Evolutionary conservation across 106 monocot species (phyloP), one percentile per base, ranked within the genome.

Genomic region (Dactylorhiza incarnata): DNA sequence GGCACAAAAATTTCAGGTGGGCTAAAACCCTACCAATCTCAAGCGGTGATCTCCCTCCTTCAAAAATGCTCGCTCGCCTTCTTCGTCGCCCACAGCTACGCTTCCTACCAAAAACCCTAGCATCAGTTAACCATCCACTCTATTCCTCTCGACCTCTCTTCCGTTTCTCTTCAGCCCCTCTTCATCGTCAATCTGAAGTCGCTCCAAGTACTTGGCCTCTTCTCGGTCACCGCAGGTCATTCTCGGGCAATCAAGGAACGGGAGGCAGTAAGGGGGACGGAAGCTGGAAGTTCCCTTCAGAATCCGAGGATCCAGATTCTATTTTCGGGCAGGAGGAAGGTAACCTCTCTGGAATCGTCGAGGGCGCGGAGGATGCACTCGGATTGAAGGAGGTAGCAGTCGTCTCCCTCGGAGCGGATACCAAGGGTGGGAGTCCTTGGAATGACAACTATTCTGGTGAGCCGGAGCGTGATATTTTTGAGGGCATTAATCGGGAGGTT

Each of bases 21-120:
- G 37, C 66, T 70, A 70, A 70, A 72, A 24, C 72, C 72, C 72
- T 49, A 22, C 43, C 9, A 12, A 4, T 44, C 49, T 49, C 9
- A 3, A 3, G 25, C 66, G 22, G 47, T 12, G 72, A 49, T 5
- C 20, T 72, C 23, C 47, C 8, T 56, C 26, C 49, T 56, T n/a
- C 68, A 62, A 87, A 44, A 59, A 82, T 89, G 83, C 89, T 85
- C 83, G 72, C 81, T 47, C 86, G 85, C 78, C 69, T 84, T 74
- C 4, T 68, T 20, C 16, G 62, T 13, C 77, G 43, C 12, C 62
- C 76, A 10, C 88, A 66, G 22, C 78, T 86, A 63, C 74, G 46
- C 75, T 66, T 75, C 75, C 48, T 75, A 56, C 49, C 74, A 70
- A 74, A 70, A 78, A 75, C 75, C 71, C n/a, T 79, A 66, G 37